These are phyloP conservation scores for Medicago truncatula DNA, from an alignment of 306 rosid genomes.

Conservation along the genomic window MtrunA17r5.0-ANR NC_053045.1:12764501-12765000, in stretches of 20 bases:
- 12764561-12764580: constrained; percentile 80
- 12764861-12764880: constrained; percentile 18
- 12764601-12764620: constrained; percentile 66
- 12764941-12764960: constrained; percentile 25
- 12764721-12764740: constrained; percentile 79
- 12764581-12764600: constrained; percentile 93
- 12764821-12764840: constrained; percentile 13
- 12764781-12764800: constrained; percentile 91
- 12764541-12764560: constrained; percentile 92
- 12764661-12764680: constrained; percentile 19
- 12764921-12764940: constrained; percentile 19
- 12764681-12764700: constrained; percentile 35
- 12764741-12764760: constrained; percentile 99
- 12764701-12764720: constrained; percentile 56
- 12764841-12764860: constrained; percentile 16
- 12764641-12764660: constrained; percentile 31
- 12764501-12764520: constrained; percentile 98
- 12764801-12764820: constrained; percentile 68
- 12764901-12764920: constrained; percentile 29
- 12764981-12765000: constrained; percentile 1
- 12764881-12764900: constrained; percentile 8
- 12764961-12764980: constrained; percentile 14
- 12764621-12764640: constrained; percentile 26
- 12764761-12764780: constrained; percentile 97
- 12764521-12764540: constrained; percentile 96